Percentiles rank a stretch among this genome's conserved stretches.
Evolutionary conservation across 176 grass and related monocot genomes (phyloP).

Genomic region (Carex pumila): DNA sequence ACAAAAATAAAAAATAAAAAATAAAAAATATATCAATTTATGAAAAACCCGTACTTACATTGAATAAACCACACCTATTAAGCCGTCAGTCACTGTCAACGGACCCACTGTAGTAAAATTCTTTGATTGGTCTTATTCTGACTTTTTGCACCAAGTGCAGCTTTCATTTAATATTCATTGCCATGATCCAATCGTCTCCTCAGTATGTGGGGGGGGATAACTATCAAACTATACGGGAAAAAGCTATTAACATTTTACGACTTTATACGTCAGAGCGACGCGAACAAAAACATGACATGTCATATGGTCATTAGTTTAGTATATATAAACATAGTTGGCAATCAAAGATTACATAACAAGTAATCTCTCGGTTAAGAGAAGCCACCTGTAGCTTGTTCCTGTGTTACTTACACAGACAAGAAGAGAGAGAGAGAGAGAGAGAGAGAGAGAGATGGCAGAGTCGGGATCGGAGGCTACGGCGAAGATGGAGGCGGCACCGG

Average conservation of each 20-base stretch:
- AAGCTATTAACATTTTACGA: not conserved
- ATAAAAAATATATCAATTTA: no score
- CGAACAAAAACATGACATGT: no score
- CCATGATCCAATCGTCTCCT: not conserved
- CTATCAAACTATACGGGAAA: not conserved
- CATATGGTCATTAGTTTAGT: not conserved
- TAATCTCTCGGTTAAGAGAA: not conserved
- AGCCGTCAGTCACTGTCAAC: not conserved
- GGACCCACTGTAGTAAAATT: not conserved
- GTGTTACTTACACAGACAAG: not conserved
- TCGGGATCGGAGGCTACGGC: constrained; percentile 32
- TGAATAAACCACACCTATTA: not conserved
- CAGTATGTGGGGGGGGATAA: not conserved
- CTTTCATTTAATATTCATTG: not conserved
- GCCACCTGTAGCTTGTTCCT: not conserved
- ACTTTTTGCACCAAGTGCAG: not conserved
- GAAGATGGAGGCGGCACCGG: constrained; percentile 53
- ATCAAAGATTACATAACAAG: not conserved
- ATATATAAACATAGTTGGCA: not conserved
- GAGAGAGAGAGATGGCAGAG: constrained; percentile 14
- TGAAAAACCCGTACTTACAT: not conserved
- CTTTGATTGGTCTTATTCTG: not conserved
- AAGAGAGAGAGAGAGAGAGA: not conserved
- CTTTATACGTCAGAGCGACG: not conserved
- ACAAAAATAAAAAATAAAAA: no score